phyloP scores from a whole-genome alignment of 2,329 filamentous ascomycete species.

The Polytolypa hystricis region DNA sequence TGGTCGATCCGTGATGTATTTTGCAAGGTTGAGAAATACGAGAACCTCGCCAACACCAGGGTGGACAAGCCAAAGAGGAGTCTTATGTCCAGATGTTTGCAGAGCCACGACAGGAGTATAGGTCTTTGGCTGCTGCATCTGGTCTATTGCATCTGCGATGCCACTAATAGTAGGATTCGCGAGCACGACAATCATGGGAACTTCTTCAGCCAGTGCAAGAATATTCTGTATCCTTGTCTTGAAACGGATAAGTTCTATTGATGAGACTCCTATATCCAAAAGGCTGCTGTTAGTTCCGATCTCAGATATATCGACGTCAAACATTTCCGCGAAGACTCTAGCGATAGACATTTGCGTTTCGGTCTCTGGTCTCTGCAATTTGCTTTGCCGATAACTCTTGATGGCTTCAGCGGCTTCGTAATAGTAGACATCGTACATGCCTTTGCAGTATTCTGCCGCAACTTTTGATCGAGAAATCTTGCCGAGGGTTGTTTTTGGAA shows the following conservation, averaged over 20 bases:
- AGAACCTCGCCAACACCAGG: constrained; percentile 31
- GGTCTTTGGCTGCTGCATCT: constrained; percentile 6
- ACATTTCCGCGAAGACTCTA: constrained; percentile 2
- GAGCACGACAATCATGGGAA: constrained; percentile 29
- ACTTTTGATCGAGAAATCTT: constrained; percentile 34
- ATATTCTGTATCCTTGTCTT: constrained; percentile 24
- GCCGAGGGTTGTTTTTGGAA: constrained; percentile 30
- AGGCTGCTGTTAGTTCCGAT: constrained; percentile 18
- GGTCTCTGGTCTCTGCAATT: constrained; percentile 1
- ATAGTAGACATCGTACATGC: constrained; percentile 17
- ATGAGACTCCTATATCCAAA: constrained; percentile 27
- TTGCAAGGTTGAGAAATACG: constrained; percentile 25
- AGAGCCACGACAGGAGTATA: constrained; percentile 26
- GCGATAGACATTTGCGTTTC: constrained; percentile 1
- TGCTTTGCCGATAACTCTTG: constrained; percentile 4
- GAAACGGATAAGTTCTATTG: constrained; percentile 33
- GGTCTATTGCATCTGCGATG: constrained; percentile 18
- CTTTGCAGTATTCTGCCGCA: constrained; percentile 17
- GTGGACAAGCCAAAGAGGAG: constrained; percentile 26
- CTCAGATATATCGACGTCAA: constrained; percentile 1
- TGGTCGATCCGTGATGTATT: constrained; percentile 30
- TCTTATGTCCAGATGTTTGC: constrained; percentile 15
- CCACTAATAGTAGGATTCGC: constrained; percentile 21
- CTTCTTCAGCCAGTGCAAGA: constrained; percentile 20
- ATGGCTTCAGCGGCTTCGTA: constrained; percentile 8